These are phyloP conservation scores for Collybia sordida DNA, from an alignment of 768 basidiomycete species.

Conservation along the genomic window DNA sequence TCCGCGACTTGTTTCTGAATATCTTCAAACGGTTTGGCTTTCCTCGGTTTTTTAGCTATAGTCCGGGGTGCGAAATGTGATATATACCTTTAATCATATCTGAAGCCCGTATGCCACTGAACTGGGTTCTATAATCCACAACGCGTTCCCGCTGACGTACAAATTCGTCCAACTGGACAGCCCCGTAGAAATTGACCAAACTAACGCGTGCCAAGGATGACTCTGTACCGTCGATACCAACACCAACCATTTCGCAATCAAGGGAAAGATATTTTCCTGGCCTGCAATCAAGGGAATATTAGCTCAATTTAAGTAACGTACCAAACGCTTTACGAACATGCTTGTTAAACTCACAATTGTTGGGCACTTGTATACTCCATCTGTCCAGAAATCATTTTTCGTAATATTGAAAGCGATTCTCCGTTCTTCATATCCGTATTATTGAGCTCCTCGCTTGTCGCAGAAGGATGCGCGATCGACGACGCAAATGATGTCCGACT, in stretches of 20 bases:
- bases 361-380: constrained; percentile 39
- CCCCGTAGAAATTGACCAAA: constrained; percentile 87
- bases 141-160: constrained; percentile 86
- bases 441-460: background rate
- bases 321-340: constrained; percentile 5
- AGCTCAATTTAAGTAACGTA: constrained; percentile 1
- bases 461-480: background rate
- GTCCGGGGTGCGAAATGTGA: too few relatives aligned
- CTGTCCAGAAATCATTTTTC: constrained; percentile 54
- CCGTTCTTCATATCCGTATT: constrained; percentile 37
- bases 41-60: too few relatives aligned
- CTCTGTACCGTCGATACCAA: constrained; percentile 81
- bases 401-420: constrained; percentile 45
- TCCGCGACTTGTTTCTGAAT: constrained; percentile 79
- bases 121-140: constrained; percentile 90
- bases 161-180: constrained; percentile 76
- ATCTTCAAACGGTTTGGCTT: constrained; percentile 77
- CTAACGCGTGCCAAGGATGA: constrained; percentile 88
- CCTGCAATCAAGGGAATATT: constrained; percentile 27
- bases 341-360: constrained; percentile 38
- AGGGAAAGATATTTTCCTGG: constrained; percentile 78
- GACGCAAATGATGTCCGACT: background rate
- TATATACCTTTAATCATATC: constrained; percentile 70
- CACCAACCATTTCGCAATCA: constrained; percentile 98
- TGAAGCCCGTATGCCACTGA: constrained; percentile 74